Conservation (phyloP, 2,329 filamentous ascomycete species). For the Fusarium newnesense region DNA sequence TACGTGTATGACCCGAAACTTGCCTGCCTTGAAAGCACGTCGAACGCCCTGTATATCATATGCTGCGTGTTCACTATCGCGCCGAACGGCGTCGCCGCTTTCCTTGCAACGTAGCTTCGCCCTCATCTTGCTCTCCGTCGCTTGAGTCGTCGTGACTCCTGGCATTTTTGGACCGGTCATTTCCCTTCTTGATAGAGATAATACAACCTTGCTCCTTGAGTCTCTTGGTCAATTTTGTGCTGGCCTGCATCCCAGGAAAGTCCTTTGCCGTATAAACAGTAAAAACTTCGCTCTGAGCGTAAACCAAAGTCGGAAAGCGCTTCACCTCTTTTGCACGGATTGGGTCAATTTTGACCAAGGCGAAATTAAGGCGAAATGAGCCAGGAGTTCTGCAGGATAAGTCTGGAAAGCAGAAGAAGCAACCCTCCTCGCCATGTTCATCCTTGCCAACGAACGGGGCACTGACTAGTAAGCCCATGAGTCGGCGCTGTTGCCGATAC, state of each 20-base stretch:
- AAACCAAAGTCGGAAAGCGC: slow-evolving; percentile 61
- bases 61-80: slow-evolving; percentile 22
- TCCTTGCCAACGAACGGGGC: slow-evolving; percentile 82
- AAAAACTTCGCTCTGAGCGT: slow-evolving; percentile 75
- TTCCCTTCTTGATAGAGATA: slow-evolving; percentile 88
- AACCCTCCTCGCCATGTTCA: slow-evolving; percentile 77
- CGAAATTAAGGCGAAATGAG: slow-evolving; percentile 78
- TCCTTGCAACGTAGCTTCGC: slow-evolving; percentile 29
- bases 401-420: slow-evolving; percentile 88
- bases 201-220: slow-evolving; percentile 84
- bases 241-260: slow-evolving; percentile 85
- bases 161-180: slow-evolving; percentile 65
- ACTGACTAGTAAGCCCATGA: slow-evolving; percentile 84
- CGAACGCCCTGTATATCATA: slow-evolving; percentile 31
- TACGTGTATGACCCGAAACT: slow-evolving; percentile 19
- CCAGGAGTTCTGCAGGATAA: slow-evolving; percentile 83
- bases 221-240: slow-evolving; percentile 76
- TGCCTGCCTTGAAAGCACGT: slow-evolving; percentile 4
- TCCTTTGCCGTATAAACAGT: slow-evolving; percentile 86
- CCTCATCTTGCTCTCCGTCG: slow-evolving; percentile 55
- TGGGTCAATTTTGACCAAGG: slow-evolving; percentile 77
- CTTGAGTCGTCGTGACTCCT: slow-evolving; percentile 56
- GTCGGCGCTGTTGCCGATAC: slow-evolving; percentile 75
- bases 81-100: slow-evolving; percentile 38
- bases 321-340: slow-evolving; percentile 57